phyloP scores from a whole-genome alignment of 2,329 filamentous ascomycete genomes.

The Colletotrichum sp. region DNA sequence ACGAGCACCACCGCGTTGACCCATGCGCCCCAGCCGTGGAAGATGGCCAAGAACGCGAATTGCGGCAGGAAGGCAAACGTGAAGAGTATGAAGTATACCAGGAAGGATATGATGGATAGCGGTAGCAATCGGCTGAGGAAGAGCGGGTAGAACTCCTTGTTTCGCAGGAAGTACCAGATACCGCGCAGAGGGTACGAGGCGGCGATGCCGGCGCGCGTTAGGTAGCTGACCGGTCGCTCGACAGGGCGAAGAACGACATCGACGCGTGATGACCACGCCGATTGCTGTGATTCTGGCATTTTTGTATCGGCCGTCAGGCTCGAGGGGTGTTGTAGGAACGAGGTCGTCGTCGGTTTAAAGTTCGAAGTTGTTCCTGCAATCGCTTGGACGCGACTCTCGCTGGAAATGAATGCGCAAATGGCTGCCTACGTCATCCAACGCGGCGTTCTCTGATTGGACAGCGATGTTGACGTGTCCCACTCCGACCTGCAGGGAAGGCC shows the following conservation, averaged over 20 bases:
- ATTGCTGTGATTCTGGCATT: conserved; percentile 8
- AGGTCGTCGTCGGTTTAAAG: background rate
- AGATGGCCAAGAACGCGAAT: conserved; percentile 86
- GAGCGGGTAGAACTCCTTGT: conserved; percentile 83
- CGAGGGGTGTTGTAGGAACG: background rate
- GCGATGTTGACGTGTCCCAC: background rate
- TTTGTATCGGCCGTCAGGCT: background rate
- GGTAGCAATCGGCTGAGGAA: conserved; percentile 80
- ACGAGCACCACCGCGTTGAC: conserved; percentile 87
- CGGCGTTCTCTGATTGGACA: background rate
- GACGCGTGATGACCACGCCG: conserved; percentile 14
- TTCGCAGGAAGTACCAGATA: conserved; percentile 79
- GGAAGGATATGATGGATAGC: conserved; percentile 78
- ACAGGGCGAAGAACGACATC: conserved; percentile 24
- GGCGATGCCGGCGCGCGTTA: conserved; percentile 48
- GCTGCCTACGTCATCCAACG: conserved; percentile 2
- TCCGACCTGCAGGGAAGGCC: background rate
- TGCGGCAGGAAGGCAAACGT: conserved; percentile 88
- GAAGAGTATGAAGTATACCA: conserved; percentile 87
- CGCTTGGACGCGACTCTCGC: background rate
- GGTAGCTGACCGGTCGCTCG: conserved; percentile 44
- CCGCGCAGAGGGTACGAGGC: conserved; percentile 70
- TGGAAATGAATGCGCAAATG: background rate
- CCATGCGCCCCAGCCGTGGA: conserved; percentile 89
- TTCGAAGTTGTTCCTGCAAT: background rate